Evolutionary conservation across 1,284 basidiomycete genomes (phyloP).

Genomic region (Sanguinoderma infundibulare): DNA sequence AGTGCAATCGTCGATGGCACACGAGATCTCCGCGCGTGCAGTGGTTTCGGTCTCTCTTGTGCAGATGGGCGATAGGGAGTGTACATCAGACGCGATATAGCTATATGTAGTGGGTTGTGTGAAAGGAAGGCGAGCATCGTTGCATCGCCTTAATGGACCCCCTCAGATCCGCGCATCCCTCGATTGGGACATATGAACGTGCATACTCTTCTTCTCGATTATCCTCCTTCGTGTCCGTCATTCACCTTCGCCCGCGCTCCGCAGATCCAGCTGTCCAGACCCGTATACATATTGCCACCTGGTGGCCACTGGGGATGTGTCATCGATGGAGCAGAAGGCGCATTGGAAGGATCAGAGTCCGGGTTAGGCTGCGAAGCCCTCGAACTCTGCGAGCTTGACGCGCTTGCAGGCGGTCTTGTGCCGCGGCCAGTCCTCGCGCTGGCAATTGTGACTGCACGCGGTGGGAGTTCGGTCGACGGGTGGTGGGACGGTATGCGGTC

Average conservation of each 20-base stretch:
- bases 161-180: background rate
- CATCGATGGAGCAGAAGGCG: too few species aligned
- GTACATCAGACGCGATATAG: background rate
- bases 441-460: slow-evolving; percentile 16
- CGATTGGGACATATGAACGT: background rate
- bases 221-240: too few species aligned
- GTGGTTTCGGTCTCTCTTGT: too few species aligned
- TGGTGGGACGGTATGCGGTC: background rate
- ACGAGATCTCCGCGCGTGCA: too few species aligned
- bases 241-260: background rate
- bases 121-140: background rate
- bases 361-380: too few species aligned
- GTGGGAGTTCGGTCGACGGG: too few species aligned
- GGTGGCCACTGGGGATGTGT: too few species aligned
- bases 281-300: background rate
- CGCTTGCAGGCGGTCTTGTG: slow-evolving; percentile 24
- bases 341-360: too few species aligned
- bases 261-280: background rate
- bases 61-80: too few species aligned
- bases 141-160: background rate
- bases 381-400: slow-evolving; percentile 9
- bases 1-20: too few species aligned
- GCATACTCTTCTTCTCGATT: too few species aligned
- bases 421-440: slow-evolving; percentile 24
- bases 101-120: background rate